Evolutionary conservation across 148 eudicot species (phyloP).

Genomic region (Bassia scoparia): DNA sequence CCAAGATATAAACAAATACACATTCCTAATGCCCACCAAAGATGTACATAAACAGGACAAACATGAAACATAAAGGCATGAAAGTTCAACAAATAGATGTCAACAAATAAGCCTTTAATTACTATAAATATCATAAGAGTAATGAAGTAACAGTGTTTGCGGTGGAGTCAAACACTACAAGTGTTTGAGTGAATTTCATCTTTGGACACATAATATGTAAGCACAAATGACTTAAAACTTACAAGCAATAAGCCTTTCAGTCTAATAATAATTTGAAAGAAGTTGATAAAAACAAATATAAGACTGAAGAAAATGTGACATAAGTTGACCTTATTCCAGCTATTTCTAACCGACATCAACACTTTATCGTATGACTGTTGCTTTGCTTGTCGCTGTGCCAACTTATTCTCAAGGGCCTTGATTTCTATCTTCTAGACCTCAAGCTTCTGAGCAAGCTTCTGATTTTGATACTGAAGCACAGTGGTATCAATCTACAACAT

Average conservation of each 20-base stretch:
- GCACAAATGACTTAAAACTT: neutral
- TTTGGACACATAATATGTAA: neutral
- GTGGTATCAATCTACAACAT: constrained; percentile 64
- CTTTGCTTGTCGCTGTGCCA: constrained; percentile 50
- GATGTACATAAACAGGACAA: too few species aligned
- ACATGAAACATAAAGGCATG: too few species aligned
- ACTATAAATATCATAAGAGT: too few species aligned
- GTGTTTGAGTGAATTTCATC: too few species aligned
- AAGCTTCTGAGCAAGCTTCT: constrained; percentile 74
- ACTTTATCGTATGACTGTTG: constrained; percentile 50
- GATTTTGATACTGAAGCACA: constrained; percentile 82
- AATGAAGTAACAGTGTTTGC: too few species aligned
- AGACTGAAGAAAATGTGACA: neutral
- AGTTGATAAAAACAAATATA: neutral
- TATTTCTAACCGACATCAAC: constrained; percentile 40
- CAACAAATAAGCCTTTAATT: too few species aligned
- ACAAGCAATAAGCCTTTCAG: neutral
- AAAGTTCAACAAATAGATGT: too few species aligned
- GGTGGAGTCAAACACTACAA: too few species aligned
- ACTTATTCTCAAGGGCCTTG: constrained; percentile 50
- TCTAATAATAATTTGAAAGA: neutral
- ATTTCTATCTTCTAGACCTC: constrained; percentile 80
- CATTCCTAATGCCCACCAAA: too few species aligned
- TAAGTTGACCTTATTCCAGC: constrained; percentile 81
- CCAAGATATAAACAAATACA: too few species aligned